phyloP scores from a whole-genome alignment of 352 stramenopile genomes.

The Globisporangium spinosum region DNA sequence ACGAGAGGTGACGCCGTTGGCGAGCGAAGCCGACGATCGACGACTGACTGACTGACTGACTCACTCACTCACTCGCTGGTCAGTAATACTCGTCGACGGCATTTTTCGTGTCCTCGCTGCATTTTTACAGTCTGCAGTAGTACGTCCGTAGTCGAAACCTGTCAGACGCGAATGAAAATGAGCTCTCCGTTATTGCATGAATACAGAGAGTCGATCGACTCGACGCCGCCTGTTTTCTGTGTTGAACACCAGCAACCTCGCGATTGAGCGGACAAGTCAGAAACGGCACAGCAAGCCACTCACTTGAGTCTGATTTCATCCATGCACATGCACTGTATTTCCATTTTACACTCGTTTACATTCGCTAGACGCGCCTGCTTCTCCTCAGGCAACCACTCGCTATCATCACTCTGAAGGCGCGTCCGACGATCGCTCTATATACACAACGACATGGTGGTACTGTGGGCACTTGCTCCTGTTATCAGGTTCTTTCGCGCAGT shows the following conservation, averaged over 20 bases:
- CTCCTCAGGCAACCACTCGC: not conserved
- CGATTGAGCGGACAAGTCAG: no score
- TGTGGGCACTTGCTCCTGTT: not conserved
- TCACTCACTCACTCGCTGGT: not conserved
- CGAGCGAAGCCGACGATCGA: not conserved
- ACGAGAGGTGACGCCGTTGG: not conserved
- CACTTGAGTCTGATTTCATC: not conserved
- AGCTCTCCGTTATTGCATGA: not conserved
- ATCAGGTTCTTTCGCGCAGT: not conserved
- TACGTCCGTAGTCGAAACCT: not conserved
- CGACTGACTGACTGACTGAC: not conserved
- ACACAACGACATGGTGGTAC: not conserved
- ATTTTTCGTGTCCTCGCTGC: not conserved
- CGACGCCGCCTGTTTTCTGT: not conserved
- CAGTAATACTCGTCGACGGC: not conserved
- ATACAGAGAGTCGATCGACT: not conserved
- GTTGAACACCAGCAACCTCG: no score
- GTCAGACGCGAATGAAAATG: not conserved
- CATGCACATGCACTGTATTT: conserved; percentile 4
- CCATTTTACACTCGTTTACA: conserved; percentile 6
- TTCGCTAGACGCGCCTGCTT: not conserved
- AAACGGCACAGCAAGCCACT: not conserved
- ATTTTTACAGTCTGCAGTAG: not conserved
- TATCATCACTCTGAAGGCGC: not conserved
- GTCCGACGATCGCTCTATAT: not conserved